Conservation (phyloP, 495 filamentous ascomycete species). For the Trypethelium eluteriae region DNA sequence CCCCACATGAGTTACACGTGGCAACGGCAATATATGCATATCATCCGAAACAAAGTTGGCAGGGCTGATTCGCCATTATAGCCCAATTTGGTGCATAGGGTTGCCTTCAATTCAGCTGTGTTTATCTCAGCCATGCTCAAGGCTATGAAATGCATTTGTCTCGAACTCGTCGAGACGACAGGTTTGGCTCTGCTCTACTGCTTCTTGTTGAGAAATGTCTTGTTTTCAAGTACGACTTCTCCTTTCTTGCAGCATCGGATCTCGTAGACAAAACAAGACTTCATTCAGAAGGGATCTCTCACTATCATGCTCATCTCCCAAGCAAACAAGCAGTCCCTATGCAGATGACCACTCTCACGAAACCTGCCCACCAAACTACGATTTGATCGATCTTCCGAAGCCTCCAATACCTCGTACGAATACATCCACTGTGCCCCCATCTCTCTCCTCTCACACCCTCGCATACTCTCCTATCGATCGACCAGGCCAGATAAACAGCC, state of each 20-base stretch:
- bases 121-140: too few species aligned
- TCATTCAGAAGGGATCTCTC: not conserved
- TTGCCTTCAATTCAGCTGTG: too few species aligned
- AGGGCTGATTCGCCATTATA: not conserved
- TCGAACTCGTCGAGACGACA: too few species aligned
- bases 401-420: not conserved
- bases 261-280: not conserved
- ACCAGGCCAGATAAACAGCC: not conserved
- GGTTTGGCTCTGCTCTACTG: not conserved
- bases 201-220: not conserved
- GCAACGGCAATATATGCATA: not conserved
- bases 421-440: not conserved
- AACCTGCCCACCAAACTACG: not conserved
- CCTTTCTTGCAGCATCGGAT: not conserved
- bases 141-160: too few species aligned
- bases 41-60: not conserved
- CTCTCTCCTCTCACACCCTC: not conserved
- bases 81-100: too few species aligned
- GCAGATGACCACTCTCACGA: not conserved
- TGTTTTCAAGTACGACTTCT: slow-evolving; percentile 1
- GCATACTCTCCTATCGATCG: not conserved
- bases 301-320: not conserved
- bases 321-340: not conserved
- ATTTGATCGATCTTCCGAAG: not conserved
- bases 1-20: not conserved